Conservation (phyloP, 345 rosid species). For the Gossypium australe region DNA sequence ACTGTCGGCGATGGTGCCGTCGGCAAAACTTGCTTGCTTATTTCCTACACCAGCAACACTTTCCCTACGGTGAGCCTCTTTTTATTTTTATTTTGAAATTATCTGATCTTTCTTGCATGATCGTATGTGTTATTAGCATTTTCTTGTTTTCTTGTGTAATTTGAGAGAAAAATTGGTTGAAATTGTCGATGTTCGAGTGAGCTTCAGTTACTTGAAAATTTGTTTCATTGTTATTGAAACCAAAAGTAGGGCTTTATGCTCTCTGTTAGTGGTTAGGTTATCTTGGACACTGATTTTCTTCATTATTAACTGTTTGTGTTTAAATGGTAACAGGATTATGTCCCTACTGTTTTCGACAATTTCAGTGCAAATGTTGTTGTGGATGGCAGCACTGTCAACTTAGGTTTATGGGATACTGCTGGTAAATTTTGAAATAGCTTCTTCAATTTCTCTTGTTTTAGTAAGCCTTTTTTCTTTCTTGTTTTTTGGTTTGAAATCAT, state of each 20-base stretch:
- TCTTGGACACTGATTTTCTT: background rate
- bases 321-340: conserved; percentile 66
- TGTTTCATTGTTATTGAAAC: background rate
- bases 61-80: conserved; percentile 57
- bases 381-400: conserved; percentile 86
- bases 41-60: conserved; percentile 94
- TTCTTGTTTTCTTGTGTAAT: too few relatives aligned
- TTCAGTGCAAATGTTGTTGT: conserved; percentile 98
- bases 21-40: conserved; percentile 89
- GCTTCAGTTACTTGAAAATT: background rate
- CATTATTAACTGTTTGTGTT: background rate
- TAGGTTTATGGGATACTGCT: conserved; percentile 96
- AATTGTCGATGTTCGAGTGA: background rate
- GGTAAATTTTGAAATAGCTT: conserved; percentile 42
- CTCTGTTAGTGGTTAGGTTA: background rate
- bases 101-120: background rate
- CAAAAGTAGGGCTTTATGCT: background rate
- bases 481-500: conserved; percentile 8
- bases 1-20: conserved; percentile 98
- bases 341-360: conserved; percentile 94
- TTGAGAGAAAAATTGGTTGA: background rate
- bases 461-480: background rate
- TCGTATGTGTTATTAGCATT: background rate
- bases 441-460: background rate
- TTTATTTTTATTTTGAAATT: background rate